Percentiles rank a stretch among this genome's conserved stretches.
Evolutionary conservation across 805 yeast species (phyloP).

Genomic region (Starmerella bombicola): DNA sequence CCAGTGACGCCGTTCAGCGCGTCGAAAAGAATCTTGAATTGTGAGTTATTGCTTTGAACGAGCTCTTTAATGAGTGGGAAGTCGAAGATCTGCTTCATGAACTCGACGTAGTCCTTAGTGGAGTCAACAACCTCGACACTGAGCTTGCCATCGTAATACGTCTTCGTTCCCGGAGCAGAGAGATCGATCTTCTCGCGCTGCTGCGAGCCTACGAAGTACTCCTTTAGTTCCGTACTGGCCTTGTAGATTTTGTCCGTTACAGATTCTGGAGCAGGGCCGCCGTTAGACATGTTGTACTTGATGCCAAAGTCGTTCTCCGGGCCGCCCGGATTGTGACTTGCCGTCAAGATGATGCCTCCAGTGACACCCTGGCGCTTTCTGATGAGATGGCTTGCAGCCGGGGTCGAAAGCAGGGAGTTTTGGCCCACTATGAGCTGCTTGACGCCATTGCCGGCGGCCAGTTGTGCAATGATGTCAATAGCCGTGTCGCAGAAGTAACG

Average conservation of each 20-base stretch:
- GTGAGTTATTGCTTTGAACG: conserved; percentile 35
- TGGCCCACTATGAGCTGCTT: conserved; percentile 75
- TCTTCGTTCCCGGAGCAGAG: conserved; percentile 39
- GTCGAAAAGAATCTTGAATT: conserved; percentile 72
- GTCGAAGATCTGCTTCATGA: conserved; percentile 79
- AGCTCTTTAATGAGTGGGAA: conserved; percentile 67
- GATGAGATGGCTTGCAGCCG: conserved; percentile 90
- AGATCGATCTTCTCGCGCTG: conserved; percentile 58
- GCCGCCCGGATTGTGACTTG: conserved; percentile 97
- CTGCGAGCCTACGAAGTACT: conserved; percentile 43
- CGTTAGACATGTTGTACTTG: conserved; percentile 86
- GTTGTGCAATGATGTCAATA: conserved; percentile 65
- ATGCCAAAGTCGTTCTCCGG: conserved; percentile 86
- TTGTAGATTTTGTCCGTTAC: conserved; percentile 82
- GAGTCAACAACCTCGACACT: conserved; percentile 75
- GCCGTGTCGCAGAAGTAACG: conserved; percentile 78
- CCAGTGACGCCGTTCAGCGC: conserved; percentile 94
- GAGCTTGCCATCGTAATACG: conserved; percentile 35
- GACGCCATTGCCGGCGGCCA: conserved; percentile 88
- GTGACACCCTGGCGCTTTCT: conserved; percentile 51
- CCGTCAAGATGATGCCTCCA: conserved; percentile 93
- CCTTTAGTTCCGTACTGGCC: conserved; percentile 43
- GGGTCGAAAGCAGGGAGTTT: conserved; percentile 80
- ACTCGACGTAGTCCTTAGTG: conserved; percentile 59
- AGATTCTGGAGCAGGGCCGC: conserved; percentile 96